These are phyloP conservation scores for Hondaea fermentalgiana DNA, from an alignment of 108 stramenopile species.

Conservation along the genomic window DNA sequence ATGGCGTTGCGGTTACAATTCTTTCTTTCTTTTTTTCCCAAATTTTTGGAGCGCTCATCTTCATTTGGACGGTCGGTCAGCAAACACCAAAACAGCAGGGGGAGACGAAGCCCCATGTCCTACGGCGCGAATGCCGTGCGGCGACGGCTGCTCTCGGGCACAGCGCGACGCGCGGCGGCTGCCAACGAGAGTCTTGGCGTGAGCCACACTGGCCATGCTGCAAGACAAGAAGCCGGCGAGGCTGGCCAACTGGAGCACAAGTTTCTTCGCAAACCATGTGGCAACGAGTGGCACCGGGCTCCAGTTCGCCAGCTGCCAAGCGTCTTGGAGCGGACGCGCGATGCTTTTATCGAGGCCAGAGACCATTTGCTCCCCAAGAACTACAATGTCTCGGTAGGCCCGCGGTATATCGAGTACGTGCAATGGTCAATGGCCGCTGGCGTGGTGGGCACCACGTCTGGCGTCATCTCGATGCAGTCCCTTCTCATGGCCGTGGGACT, in stretches of 20 bases:
- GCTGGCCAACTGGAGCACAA: not conserved
- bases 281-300: not conserved
- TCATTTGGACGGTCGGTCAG: too few relatives aligned
- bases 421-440: constrained; percentile 54
- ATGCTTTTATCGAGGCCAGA: not conserved
- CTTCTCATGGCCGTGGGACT: constrained; percentile 80
- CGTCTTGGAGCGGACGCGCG: not conserved
- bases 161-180: too few relatives aligned
- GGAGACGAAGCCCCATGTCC: too few relatives aligned
- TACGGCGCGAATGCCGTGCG: too few relatives aligned
- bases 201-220: too few relatives aligned
- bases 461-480: constrained; percentile 79
- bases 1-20: too few relatives aligned
- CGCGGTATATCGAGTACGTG: constrained; percentile 60
- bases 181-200: too few relatives aligned
- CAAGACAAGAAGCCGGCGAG: not conserved
- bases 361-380: constrained; percentile 64
- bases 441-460: constrained; percentile 62
- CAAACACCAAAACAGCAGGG: too few relatives aligned
- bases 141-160: too few relatives aligned
- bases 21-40: too few relatives aligned
- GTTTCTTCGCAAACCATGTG: not conserved
- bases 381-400: constrained; percentile 64
- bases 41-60: too few relatives aligned
- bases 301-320: not conserved